Conservation (phyloP, 257 asterid species). For the Przewalskia tangutica region DNA sequence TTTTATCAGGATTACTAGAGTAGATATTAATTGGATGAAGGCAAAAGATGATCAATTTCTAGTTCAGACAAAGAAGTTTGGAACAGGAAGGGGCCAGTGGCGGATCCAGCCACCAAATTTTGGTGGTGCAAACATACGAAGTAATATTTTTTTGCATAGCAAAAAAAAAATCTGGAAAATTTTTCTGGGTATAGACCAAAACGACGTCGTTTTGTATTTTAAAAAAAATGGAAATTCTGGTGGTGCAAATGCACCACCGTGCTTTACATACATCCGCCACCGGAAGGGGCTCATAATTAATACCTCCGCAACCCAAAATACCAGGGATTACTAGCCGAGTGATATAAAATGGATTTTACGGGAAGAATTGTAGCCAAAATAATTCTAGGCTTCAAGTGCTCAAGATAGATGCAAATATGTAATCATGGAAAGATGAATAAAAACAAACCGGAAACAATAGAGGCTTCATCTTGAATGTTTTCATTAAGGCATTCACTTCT, state of each 20-base stretch:
- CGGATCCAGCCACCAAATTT: too few species aligned
- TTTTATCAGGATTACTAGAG: not conserved
- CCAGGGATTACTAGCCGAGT: not conserved
- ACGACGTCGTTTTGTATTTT: too few species aligned
- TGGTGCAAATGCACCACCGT: too few species aligned
- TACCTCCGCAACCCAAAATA: not conserved
- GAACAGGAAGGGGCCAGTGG: not conserved
- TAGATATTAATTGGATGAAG: not conserved
- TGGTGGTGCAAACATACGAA: too few species aligned
- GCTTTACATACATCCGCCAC: too few species aligned
- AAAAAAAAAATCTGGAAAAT: too few species aligned
- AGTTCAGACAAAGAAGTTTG: not conserved
- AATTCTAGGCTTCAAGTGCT: conserved; percentile 4
- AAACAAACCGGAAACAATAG: conserved; percentile 75
- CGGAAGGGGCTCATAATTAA: not conserved
- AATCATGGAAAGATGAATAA: conserved; percentile 6
- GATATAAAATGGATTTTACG: not conserved
- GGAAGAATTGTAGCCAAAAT: not conserved
- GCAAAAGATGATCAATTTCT: not conserved
- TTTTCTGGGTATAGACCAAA: too few species aligned
- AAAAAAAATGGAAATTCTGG: too few species aligned
- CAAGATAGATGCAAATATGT: conserved; percentile 3
- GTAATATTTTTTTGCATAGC: too few species aligned
- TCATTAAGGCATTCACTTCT: conserved; percentile 94
- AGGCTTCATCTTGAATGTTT: conserved; percentile 96